Percentiles rank a stretch among this genome's conserved stretches.
Conservation (phyloP, 495 filamentous ascomycete genomes). For the Schizothecium vesticola region DNA sequence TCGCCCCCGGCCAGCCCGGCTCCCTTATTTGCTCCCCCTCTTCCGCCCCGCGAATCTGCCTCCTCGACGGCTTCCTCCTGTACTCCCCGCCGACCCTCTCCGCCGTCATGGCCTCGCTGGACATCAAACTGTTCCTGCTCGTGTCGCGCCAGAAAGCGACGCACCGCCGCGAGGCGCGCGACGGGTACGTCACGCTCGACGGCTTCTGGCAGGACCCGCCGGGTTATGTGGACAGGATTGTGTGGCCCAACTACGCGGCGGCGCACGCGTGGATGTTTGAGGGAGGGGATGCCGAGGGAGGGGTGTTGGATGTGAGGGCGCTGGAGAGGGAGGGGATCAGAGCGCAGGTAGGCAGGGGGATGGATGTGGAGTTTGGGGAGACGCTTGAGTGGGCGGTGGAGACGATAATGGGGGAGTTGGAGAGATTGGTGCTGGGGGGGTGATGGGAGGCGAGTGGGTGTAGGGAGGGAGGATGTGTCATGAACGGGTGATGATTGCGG, state of each 20-base stretch:
- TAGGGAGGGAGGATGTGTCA: neutral
- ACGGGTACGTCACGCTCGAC: slow-evolving; percentile 80
- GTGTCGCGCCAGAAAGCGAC: slow-evolving; percentile 57
- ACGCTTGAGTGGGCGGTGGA: slow-evolving; percentile 53
- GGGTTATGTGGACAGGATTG: slow-evolving; percentile 88
- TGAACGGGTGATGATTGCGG: neutral
- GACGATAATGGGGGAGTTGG: slow-evolving; percentile 39
- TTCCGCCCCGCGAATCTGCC: slow-evolving; percentile 42
- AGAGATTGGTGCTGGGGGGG: slow-evolving; percentile 15
- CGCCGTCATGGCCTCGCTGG: slow-evolving; percentile 52
- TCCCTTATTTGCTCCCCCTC: slow-evolving; percentile 27
- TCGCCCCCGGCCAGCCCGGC: slow-evolving; percentile 29
- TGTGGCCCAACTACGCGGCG: slow-evolving; percentile 88
- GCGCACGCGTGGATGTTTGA: slow-evolving; percentile 73
- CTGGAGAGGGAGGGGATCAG: slow-evolving; percentile 42
- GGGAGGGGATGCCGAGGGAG: slow-evolving; percentile 55
- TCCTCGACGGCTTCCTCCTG: slow-evolving; percentile 82
- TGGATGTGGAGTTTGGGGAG: slow-evolving; percentile 46
- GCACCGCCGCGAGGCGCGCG: slow-evolving; percentile 61
- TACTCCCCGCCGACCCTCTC: slow-evolving; percentile 46
- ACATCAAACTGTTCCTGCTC: slow-evolving; percentile 70
- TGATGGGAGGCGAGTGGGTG: slow-evolving; percentile 1
- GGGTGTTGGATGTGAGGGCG: slow-evolving; percentile 39
- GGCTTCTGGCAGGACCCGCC: slow-evolving; percentile 94
- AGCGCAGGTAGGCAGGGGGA: slow-evolving; percentile 29